phyloP scores from a whole-genome alignment of 176 grass and related monocot species.

The Metroxylon sagu region DNA sequence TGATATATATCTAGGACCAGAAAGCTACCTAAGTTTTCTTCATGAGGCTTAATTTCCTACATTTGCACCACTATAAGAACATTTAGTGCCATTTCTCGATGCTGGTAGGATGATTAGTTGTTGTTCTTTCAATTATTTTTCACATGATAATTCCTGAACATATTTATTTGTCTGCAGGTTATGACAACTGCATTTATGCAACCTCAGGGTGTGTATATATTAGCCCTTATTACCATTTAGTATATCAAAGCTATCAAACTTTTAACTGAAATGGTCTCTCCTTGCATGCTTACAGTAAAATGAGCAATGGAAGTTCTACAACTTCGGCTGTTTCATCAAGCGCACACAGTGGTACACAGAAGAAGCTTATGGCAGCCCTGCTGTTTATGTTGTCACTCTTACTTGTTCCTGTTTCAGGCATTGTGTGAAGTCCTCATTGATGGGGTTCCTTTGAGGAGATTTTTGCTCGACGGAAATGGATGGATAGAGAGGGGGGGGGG shows the following conservation, averaged over 20 bases:
- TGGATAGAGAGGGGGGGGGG: too few species aligned
- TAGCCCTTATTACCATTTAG: too few species aligned
- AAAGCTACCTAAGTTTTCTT: too few species aligned
- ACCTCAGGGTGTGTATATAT: slow-evolving; percentile 45
- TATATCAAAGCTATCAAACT: too few species aligned
- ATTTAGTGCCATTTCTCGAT: too few species aligned
- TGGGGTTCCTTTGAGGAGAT: too few species aligned
- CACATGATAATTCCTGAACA: slow-evolving; percentile 3
- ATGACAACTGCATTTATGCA: slow-evolving; percentile 67
- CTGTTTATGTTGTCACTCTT: slow-evolving; percentile 18
- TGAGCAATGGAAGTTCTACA: slow-evolving; percentile 53
- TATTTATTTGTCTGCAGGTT: slow-evolving; percentile 45
- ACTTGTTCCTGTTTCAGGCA: background rate
- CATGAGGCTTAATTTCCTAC: too few species aligned
- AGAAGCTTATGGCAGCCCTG: background rate
- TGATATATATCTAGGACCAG: too few species aligned
- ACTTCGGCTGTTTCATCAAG: slow-evolving; percentile 19
- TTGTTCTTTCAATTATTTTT: background rate
- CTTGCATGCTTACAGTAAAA: slow-evolving; percentile 42
- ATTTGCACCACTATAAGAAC: background rate
- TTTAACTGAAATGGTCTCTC: background rate
- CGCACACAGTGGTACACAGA: slow-evolving; percentile 1
- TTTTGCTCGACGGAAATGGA: too few species aligned
- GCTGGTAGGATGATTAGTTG: too few species aligned
- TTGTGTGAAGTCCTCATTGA: too few species aligned